Conservation (phyloP, 805 yeast species). For the Metschnikowia sp. region DNA sequence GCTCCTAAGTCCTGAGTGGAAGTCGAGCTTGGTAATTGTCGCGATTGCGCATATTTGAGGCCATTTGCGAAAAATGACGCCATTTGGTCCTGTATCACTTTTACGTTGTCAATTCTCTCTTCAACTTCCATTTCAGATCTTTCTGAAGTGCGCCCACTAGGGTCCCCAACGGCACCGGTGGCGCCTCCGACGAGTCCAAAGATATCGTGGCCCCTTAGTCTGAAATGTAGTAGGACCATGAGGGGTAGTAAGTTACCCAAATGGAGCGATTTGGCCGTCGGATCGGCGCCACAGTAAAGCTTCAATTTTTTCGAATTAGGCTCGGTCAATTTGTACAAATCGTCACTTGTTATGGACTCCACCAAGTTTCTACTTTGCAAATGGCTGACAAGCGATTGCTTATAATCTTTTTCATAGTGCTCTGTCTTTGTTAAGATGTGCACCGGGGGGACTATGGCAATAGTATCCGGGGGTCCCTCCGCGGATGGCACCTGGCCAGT, state of each 20-base stretch:
- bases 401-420: constrained; percentile 21
- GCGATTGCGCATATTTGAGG: constrained; percentile 52
- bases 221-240: constrained; percentile 79
- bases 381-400: constrained; percentile 33
- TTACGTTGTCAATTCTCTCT: constrained; percentile 54
- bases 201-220: constrained; percentile 79
- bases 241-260: constrained; percentile 88
- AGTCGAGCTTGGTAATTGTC: constrained; percentile 34
- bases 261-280: constrained; percentile 86
- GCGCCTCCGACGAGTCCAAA: constrained; percentile 90
- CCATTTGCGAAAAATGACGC: constrained; percentile 59
- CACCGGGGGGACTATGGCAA: constrained; percentile 39
- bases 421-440: constrained; percentile 22
- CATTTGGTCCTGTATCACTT: constrained; percentile 61
- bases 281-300: constrained; percentile 94
- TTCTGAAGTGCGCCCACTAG: constrained; percentile 85
- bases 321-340: constrained; percentile 31
- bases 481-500: constrained; percentile 9
- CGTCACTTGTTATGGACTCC: constrained; percentile 38
- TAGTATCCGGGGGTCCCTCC: constrained; percentile 27
- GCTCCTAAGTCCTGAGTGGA: constrained; percentile 30
- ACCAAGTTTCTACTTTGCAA: constrained; percentile 35
- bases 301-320: constrained; percentile 40
- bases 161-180: constrained; percentile 95
- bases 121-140: constrained; percentile 55